Evolutionary conservation across 108 stramenopile genomes (phyloP).

Genomic region (Pseudonitzschia multistriata): DNA sequence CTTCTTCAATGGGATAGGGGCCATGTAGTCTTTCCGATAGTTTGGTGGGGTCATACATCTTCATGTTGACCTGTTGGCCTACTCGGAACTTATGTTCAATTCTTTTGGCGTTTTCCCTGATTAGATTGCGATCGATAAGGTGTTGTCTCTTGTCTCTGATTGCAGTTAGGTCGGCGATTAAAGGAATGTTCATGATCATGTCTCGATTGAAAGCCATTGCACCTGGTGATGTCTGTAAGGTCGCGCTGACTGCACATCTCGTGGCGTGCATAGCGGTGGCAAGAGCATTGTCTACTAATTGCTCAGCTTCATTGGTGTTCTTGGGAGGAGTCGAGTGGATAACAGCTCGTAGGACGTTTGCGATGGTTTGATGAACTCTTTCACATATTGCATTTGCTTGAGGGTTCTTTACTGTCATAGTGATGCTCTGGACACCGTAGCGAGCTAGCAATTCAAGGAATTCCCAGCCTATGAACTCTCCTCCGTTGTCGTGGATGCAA

Average conservation of each 20-base stretch:
- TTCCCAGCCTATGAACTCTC: constrained; percentile 38
- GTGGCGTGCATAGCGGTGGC: constrained; percentile 33
- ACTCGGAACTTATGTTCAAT: neutral
- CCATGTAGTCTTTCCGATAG: too few species aligned
- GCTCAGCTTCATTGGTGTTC: constrained; percentile 10
- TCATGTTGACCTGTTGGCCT: neutral
- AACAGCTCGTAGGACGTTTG: constrained; percentile 27
- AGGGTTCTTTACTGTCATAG: constrained; percentile 43
- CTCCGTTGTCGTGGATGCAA: constrained; percentile 29
- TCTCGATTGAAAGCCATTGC: constrained; percentile 35
- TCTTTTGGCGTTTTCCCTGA: constrained; percentile 9
- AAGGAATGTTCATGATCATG: constrained; percentile 41
- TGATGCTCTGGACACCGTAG: constrained; percentile 31
- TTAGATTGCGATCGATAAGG: neutral
- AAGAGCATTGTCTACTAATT: constrained; percentile 27
- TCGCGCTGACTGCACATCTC: constrained; percentile 10
- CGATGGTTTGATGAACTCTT: constrained; percentile 38
- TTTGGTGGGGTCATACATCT: neutral
- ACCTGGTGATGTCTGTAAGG: constrained; percentile 31
- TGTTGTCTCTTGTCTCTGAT: constrained; percentile 4
- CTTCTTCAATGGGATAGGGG: too few species aligned
- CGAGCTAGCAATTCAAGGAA: constrained; percentile 35
- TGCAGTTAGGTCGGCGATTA: constrained; percentile 30
- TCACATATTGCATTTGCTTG: constrained; percentile 44
- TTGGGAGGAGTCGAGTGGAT: neutral